Evolutionary conservation across 768 basidiomycete genomes (phyloP).

Genomic region (Cyathus striatus): DNA sequence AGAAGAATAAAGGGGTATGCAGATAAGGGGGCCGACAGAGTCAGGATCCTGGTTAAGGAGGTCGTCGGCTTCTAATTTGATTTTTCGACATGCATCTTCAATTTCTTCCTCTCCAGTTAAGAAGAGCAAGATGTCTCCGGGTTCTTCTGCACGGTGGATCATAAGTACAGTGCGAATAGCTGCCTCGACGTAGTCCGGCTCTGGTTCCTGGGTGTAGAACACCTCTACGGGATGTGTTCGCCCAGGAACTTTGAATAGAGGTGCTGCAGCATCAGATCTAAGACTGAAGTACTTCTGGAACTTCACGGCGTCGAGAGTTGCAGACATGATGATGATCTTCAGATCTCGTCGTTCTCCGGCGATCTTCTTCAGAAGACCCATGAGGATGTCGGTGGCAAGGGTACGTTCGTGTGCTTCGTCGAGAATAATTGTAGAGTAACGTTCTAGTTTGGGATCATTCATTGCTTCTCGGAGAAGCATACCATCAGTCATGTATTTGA

Average conservation of each 20-base stretch:
- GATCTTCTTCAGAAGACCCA: slow-evolving; percentile 90
- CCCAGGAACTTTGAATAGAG: slow-evolving; percentile 87
- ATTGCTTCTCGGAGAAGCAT: slow-evolving; percentile 98
- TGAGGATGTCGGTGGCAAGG: slow-evolving; percentile 94
- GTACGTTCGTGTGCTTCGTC: slow-evolving; percentile 99
- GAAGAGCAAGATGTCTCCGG: slow-evolving; percentile 91
- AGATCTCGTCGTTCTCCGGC: slow-evolving; percentile 80
- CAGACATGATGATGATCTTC: slow-evolving; percentile 98
- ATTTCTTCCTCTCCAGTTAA: slow-evolving; percentile 98
- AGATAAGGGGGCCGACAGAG: slow-evolving; percentile 79
- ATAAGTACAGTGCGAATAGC: slow-evolving; percentile 94
- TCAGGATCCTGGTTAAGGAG: slow-evolving; percentile 65
- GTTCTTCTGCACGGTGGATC: slow-evolving; percentile 95
- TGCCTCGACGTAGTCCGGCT: slow-evolving; percentile 95
- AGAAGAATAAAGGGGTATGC: slow-evolving; percentile 93
- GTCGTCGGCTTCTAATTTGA: slow-evolving; percentile 87
- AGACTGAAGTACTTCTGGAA: slow-evolving; percentile 91
- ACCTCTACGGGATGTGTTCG: slow-evolving; percentile 95
- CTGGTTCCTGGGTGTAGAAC: slow-evolving; percentile 89
- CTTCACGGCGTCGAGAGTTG: slow-evolving; percentile 93
- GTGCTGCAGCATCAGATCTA: slow-evolving; percentile 44
- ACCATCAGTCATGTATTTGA: slow-evolving; percentile 99
- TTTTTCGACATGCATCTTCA: slow-evolving; percentile 92
- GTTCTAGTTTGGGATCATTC: slow-evolving; percentile 85
- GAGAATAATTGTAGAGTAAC: slow-evolving; percentile 97